Evolutionary conservation across 164 flowering plant genomes (phyloP), one percentile per base, ranked within the genome.

Genomic region (Macadamia tetraphylla): DNA sequence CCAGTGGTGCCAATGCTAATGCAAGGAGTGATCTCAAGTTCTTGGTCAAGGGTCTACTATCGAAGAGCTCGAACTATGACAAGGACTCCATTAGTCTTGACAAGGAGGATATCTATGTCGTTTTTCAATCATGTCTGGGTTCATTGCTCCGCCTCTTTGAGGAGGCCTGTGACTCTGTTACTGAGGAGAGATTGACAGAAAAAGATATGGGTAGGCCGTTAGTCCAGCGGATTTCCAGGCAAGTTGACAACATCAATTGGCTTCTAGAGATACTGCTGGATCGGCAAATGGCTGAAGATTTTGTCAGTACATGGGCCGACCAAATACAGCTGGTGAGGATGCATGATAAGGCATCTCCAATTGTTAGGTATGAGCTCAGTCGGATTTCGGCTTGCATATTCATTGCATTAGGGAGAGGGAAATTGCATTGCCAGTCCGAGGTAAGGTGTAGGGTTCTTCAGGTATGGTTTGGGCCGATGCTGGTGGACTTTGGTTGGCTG

Each of bases 171-270:
- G 74, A 68, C 14, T 57, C 72, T 15, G 44, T n/a, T 32, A 53
- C 76, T 10, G 35, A 59, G 66, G 77, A 76, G 49, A 76, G 58
- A 60, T 58, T 29, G 8, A 18, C 66, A 1, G 77, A 67, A 43
- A 74, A 78, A 31, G 78, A 73, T 32, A 73, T 4, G 3, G 76
- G 66, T 7, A 81, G 74, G 70, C 86, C 94, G 6, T 70, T 89
- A 77, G 76, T 90, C 46, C 92, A 86, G 53, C 80, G 85, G 31
- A 78, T 93, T 60, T 85, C 97, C 1, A 79, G 72, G 67, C 89
- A 93, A 74, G 98, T 91, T 12, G 98, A 89, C 67, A 93, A 86
- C 81, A 79, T 93, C 62, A 91, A 75, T 52, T 93, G 97, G 97
- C 77, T 93, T 65, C 75, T 93, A 18, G 97, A 93, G 53, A 84